phyloP scores from a whole-genome alignment of 106 monocot genomes.

The Posidonia australis region DNA sequence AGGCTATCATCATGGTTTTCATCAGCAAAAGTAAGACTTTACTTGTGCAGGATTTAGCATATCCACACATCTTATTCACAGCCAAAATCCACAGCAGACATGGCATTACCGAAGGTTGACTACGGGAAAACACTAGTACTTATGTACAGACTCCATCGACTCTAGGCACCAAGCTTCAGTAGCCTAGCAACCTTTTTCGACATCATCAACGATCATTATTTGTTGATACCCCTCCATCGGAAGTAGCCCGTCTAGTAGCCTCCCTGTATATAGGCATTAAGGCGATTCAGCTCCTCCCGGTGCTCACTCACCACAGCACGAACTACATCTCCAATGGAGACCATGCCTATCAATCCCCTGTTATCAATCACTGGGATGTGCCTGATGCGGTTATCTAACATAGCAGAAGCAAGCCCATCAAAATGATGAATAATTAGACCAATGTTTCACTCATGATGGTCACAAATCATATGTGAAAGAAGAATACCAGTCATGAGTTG shows the following conservation, averaged over 20 bases:
- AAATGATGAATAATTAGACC: too few relatives aligned
- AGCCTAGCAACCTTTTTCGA: conserved; percentile 2
- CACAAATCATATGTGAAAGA: neutral
- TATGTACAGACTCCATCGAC: too few relatives aligned
- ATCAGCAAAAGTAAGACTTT: too few relatives aligned
- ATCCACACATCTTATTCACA: too few relatives aligned
- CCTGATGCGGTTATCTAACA: conserved; percentile 77
- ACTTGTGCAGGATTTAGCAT: too few relatives aligned
- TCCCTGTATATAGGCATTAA: conserved; percentile 88
- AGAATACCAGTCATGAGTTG: conserved; percentile 94
- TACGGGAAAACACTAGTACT: too few relatives aligned
- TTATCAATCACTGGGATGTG: conserved; percentile 86
- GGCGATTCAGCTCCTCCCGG: conserved; percentile 77
- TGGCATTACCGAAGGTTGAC: too few relatives aligned
- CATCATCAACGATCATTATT: conserved; percentile 21
- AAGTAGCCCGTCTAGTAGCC: conserved; percentile 43
- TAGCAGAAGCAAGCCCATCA: neutral
- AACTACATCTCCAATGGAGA: conserved; percentile 94
- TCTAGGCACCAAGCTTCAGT: neutral
- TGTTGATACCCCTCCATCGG: neutral
- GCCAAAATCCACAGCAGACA: too few relatives aligned
- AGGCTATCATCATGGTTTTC: too few relatives aligned
- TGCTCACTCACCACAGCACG: conserved; percentile 86
- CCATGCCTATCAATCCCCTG: conserved; percentile 81
- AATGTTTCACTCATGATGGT: too few relatives aligned